A percentile compares a stretch with the other conserved stretches of the same genome.
These are phyloP conservation scores for Harringtonia aguacate DNA, from an alignment of 2,329 filamentous ascomycete species.

Conservation along the genomic window DNA sequence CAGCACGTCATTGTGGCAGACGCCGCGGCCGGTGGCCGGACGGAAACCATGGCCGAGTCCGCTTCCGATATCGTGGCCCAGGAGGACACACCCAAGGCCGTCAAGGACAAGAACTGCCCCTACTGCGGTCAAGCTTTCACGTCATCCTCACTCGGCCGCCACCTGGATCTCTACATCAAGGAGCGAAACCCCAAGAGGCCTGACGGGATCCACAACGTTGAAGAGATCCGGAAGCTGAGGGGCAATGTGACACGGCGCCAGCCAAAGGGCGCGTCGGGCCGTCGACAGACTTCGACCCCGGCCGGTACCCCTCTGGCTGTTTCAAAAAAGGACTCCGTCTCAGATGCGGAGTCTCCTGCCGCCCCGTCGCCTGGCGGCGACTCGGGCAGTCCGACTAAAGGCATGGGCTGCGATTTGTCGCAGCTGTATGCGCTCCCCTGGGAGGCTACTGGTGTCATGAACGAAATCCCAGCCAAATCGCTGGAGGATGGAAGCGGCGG, in stretches of 20 bases:
- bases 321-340: constrained; percentile 27
- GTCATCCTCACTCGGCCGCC: constrained; percentile 83
- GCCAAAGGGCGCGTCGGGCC: constrained; percentile 53
- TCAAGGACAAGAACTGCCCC: constrained; percentile 80
- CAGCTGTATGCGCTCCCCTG: constrained; percentile 48
- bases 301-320: constrained; percentile 35
- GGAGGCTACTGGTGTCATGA: constrained; percentile 70
- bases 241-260: constrained; percentile 81
- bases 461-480: constrained; percentile 50
- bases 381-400: constrained; percentile 29
- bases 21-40: background rate
- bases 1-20: too few species aligned
- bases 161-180: constrained; percentile 89
- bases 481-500: constrained; percentile 27
- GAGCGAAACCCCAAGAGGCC: constrained; percentile 81
- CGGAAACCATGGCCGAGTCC: constrained; percentile 3
- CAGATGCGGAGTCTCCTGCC: constrained; percentile 26
- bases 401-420: constrained; percentile 29
- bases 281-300: constrained; percentile 52
- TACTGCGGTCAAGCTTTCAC: constrained; percentile 88
- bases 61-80: constrained; percentile 16
- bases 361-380: constrained; percentile 26
- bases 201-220: constrained; percentile 83
- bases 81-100: constrained; percentile 32
- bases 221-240: constrained; percentile 74